phyloP scores from a whole-genome alignment of 2,329 filamentous ascomycete species.

The Exophiala sp. region DNA sequence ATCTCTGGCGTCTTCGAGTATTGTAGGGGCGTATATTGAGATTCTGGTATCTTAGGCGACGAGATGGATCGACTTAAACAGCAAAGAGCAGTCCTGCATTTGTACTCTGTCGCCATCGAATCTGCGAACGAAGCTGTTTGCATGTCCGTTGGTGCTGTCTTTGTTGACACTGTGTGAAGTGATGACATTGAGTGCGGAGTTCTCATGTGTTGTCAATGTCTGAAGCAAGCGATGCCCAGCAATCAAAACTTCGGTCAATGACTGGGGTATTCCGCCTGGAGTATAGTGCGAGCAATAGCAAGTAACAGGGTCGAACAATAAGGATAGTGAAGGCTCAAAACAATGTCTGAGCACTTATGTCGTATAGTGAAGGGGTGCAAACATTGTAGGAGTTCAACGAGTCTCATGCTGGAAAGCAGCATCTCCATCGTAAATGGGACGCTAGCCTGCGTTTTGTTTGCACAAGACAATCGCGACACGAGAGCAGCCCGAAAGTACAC shows the following conservation, averaged over 20 bases:
- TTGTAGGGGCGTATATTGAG: too few relatives aligned
- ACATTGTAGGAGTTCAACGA: neutral
- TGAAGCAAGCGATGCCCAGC: too few relatives aligned
- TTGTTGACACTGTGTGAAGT: too few relatives aligned
- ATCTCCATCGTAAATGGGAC: neutral
- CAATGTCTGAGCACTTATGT: neutral
- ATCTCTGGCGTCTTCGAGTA: too few relatives aligned
- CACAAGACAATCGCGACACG: neutral
- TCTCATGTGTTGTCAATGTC: too few relatives aligned
- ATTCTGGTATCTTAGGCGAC: too few relatives aligned
- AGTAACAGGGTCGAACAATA: neutral
- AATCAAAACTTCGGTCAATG: neutral
- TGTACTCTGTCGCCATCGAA: too few relatives aligned
- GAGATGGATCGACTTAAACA: too few relatives aligned
- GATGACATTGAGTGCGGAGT: too few relatives aligned
- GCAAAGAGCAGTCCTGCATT: too few relatives aligned
- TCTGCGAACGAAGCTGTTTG: too few relatives aligned
- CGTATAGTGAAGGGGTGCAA: neutral
- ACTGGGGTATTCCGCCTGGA: neutral
- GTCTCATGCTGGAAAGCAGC: neutral
- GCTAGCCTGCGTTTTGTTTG: neutral
- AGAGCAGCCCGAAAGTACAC: slow-evolving; percentile 3
- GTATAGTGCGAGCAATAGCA: neutral
- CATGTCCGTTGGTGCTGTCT: too few relatives aligned
- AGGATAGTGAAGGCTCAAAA: neutral